Base-by-base conservation (phyloP, 1,284 basidiomycete genomes). In the Cutaneotrichosporon cavernicola region DNA sequence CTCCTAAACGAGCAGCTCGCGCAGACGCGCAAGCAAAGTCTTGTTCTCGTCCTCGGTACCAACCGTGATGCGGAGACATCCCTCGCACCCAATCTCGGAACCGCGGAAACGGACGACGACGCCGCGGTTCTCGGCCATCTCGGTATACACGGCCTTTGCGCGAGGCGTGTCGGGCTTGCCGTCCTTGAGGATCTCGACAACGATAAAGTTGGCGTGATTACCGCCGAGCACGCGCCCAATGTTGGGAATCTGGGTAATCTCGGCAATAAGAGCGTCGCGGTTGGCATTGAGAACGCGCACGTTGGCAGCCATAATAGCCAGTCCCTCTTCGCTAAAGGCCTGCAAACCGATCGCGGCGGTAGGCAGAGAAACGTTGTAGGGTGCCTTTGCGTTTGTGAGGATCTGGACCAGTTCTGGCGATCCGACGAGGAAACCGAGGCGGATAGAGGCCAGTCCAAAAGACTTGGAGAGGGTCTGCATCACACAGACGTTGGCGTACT, bases 401-500 rank as follows among this genome's bases (percentile, higher is more conserved):
- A 98, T 86, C 76, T 96, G 95, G 56, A 97, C 89, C 21, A 98
- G 83, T 0, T 91, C 87, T 0, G 92, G 92, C 69, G 95, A 90
- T 3, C 92, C 91, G 66, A 97, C 83, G 0, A 93, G 92, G 64
- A 96, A 87, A 2, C 97, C 96, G 31, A 99, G 83, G 55, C 92
- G 86, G 73, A 99, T 97, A 7, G 89, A 94, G 5, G 97, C 97
- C 2, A 99, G 84, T 5, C 96, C 97, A 70, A 97, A 98, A 70
- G 92, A 90, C 79, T 99, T 99, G 81, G 92, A 96, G 36, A 98
- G 82, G 0, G 96, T 99, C 76, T 99, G 97, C 82, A 92, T 87
- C 14, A 99, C 94, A 72, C 91, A 89, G 6, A 99, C 71, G 76
- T 99, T 99, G 16, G 87, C 87, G 76, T 92, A 98, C 61, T 92